These are phyloP conservation scores for Lichtheimia ornata DNA, from an alignment of 371 early-diverging fungal genomes.

Conservation along the genomic window DNA sequence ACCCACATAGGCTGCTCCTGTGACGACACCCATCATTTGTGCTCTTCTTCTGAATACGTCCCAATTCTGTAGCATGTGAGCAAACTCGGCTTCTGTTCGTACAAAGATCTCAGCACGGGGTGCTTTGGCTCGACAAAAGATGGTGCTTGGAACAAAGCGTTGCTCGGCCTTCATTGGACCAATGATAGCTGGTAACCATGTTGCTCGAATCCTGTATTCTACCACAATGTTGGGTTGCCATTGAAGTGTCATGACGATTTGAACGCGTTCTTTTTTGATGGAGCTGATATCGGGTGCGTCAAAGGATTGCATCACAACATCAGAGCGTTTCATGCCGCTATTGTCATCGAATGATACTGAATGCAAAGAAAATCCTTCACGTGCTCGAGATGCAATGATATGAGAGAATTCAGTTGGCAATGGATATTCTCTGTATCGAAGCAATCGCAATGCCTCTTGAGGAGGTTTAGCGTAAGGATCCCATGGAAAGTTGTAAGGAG, in stretches of 20 bases:
- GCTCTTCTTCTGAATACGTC: constrained; percentile 39
- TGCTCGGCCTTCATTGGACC: constrained; percentile 29
- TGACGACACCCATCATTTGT: constrained; percentile 52
- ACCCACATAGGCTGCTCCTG: constrained; percentile 38
- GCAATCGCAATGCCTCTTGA: constrained; percentile 72
- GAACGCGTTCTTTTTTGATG: constrained; percentile 59
- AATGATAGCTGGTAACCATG: constrained; percentile 43
- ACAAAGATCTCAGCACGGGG: constrained; percentile 51
- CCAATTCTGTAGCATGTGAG: constrained; percentile 53
- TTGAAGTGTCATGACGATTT: constrained; percentile 68
- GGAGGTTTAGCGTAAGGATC: constrained; percentile 75
- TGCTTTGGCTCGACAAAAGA: constrained; percentile 41
- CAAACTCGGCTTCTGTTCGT: constrained; percentile 43
- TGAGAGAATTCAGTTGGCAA: constrained; percentile 67
- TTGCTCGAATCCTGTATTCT: constrained; percentile 75
- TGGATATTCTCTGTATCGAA: constrained; percentile 75
- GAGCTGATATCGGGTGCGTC: constrained; percentile 26
- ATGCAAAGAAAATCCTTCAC: constrained; percentile 85
- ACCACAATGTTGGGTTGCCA: constrained; percentile 92
- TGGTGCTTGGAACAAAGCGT: constrained; percentile 29
- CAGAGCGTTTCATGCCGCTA: constrained; percentile 19
- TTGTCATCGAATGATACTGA: constrained; percentile 55
- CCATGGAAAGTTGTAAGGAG: constrained; percentile 82
- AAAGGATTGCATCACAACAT: constrained; percentile 22
- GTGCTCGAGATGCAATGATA: constrained; percentile 77